Evolutionary conservation across 306 rosid species (phyloP), one percentile per base, ranked within the genome.

Genomic region (Cucumis hystrix): DNA sequence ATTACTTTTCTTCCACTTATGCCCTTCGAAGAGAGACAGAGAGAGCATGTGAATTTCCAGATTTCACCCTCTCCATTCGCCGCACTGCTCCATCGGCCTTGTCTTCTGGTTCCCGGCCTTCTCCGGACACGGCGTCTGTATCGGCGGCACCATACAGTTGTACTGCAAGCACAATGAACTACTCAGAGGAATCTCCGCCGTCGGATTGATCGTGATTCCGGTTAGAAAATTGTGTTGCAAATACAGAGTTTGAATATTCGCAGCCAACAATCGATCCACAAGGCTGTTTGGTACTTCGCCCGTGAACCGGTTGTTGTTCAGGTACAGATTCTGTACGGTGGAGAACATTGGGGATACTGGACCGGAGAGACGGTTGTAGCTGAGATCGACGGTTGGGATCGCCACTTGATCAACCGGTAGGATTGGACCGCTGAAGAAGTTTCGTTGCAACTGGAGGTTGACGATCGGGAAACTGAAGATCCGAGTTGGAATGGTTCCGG

Each of bases 121-220:
- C 61, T 87, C 81, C 10, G 99, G 99, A 82, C 99, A 96, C 1
- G 97, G 96, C 9, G 97, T 79, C 85, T 84, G 87, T 41, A 96
- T 78, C 78, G 98, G 99, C 6, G 94, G 98, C 56, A 96, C 97
- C 99, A 96, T 92, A 33, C 99, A 96, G 17, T 96, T 96, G n/a
- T 92, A 96, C 89, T 96, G 97, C 17, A 96, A 86, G 83, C 99
- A 96, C 86, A 96, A 51, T 10, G 97, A 89, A 52, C 91, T 92
- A 78, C 98, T 92, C 66, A 86, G 60, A 3, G 99, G 99, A 83
- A 96, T 96, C 79, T 92, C 98, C 39, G 98, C 98, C 87, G 94
- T 85, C 45, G 99, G 99, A 73, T 84, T 89, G 33, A 96, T 96
- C 86, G 86, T 87, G 20, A 96, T 91, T 33, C 98, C 97, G 1